These are phyloP conservation scores for Aspergillus avenaceus DNA, from an alignment of 495 filamentous ascomycete species.

Conservation along the genomic window DNA sequence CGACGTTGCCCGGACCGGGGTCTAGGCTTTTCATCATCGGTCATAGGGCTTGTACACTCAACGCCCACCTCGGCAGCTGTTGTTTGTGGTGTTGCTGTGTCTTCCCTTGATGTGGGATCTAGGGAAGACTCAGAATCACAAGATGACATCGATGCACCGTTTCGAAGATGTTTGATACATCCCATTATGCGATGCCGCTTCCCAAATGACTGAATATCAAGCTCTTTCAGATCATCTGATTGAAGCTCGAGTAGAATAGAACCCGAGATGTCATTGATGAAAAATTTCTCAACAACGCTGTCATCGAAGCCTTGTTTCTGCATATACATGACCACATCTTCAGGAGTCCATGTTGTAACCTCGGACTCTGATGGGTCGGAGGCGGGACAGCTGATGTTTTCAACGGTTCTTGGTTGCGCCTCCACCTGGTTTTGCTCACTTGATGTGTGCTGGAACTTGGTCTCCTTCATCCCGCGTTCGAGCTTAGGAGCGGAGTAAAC, in stretches of 20 bases:
- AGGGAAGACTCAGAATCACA: conserved; percentile 5
- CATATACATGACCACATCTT: conserved; percentile 75
- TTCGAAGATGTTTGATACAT: conserved; percentile 21
- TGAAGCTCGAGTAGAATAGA: conserved; percentile 79
- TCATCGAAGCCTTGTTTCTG: conserved; percentile 65
- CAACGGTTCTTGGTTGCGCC: conserved; percentile 34
- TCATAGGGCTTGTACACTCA: conserved; percentile 16
- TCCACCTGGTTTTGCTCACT: conserved; percentile 28
- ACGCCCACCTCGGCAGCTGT: conserved; percentile 18
- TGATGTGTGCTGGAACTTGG: conserved; percentile 13
- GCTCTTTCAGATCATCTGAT: conserved; percentile 88
- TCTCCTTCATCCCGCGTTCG: conserved; percentile 35
- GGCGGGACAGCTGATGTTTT: too few species aligned
- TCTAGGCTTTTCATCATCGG: conserved; percentile 30
- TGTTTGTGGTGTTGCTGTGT: conserved; percentile 34
- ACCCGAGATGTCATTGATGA: conserved; percentile 86
- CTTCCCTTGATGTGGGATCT: conserved; percentile 6
- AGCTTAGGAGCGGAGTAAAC: conserved; percentile 2
- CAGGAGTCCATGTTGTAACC: conserved; percentile 23
- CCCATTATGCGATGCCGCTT: conserved; percentile 83
- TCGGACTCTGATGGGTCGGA: too few species aligned
- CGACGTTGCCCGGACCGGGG: conserved; percentile 26
- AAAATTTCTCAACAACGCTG: conserved; percentile 73
- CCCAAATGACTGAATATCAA: conserved; percentile 89
- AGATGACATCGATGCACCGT: neutral